Percentiles rank a stretch among this genome's conserved stretches.
Conservation (phyloP, 768 basidiomycete genomes). For the Macrolepiota dolichaula region DNA sequence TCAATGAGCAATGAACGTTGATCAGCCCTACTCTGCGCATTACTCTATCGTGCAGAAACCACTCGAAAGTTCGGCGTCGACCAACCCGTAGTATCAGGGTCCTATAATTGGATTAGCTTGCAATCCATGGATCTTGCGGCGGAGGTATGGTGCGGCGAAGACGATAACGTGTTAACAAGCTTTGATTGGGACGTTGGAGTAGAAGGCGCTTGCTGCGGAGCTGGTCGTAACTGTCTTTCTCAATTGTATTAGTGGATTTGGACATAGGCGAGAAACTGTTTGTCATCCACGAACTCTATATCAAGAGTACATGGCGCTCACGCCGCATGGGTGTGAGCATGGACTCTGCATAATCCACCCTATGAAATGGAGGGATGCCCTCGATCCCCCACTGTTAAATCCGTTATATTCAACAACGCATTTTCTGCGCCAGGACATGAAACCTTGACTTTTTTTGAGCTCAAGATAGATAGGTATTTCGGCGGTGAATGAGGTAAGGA, state of each 20-base stretch:
- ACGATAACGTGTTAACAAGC: slow-evolving; percentile 91
- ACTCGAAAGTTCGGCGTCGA: too few relatives aligned
- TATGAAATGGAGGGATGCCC: slow-evolving; percentile 28
- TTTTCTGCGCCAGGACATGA: too few relatives aligned
- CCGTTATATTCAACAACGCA: too few relatives aligned
- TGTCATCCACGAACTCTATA: slow-evolving; percentile 99
- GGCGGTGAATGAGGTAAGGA: too few relatives aligned
- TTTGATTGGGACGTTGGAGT: slow-evolving; percentile 78
- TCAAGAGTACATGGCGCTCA: slow-evolving; percentile 87
- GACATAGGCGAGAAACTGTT: slow-evolving; percentile 86
- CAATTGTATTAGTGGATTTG: slow-evolving; percentile 20
- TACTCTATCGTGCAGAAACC: too few relatives aligned
- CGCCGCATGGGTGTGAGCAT: slow-evolving; percentile 96
- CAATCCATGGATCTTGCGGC: slow-evolving; percentile 91
- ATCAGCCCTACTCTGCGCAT: slow-evolving; percentile 74
- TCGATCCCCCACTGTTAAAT: slow-evolving; percentile 95
- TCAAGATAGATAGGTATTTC: too few relatives aligned
- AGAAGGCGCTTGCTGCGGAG: slow-evolving; percentile 21
- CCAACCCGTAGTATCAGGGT: too few relatives aligned
- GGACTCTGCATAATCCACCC: slow-evolving; percentile 86
- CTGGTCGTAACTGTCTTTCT: neutral
- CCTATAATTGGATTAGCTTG: slow-evolving; percentile 67
- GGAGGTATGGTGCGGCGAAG: slow-evolving; percentile 90
- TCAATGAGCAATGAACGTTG: neutral
- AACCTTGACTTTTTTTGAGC: too few relatives aligned